phyloP scores from a whole-genome alignment of 2,329 filamentous ascomycete genomes.

The Hymenotorrendiella dingleyae region DNA sequence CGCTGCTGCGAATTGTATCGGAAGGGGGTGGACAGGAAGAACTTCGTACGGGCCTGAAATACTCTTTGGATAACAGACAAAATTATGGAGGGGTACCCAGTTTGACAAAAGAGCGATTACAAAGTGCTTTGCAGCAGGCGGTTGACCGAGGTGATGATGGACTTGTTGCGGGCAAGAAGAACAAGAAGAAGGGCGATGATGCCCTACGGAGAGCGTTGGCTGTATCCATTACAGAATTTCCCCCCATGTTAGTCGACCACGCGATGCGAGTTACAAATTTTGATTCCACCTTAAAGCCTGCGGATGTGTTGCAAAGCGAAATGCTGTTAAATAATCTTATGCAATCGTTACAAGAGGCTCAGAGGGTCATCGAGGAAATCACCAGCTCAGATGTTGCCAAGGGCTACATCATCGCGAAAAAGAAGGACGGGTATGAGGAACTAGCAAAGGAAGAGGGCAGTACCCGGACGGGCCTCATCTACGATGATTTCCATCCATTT shows the following conservation, averaged over 20 bases:
- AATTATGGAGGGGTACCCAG: constrained; percentile 73
- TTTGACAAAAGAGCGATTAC: constrained; percentile 68
- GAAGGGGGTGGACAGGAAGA: constrained; percentile 82
- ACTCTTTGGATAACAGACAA: constrained; percentile 75
- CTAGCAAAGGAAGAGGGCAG: constrained; percentile 33
- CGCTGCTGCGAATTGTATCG: constrained; percentile 71
- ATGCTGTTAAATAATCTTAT: constrained; percentile 60
- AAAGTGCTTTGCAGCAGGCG: constrained; percentile 60
- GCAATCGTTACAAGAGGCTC: constrained; percentile 62
- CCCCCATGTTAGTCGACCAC: constrained; percentile 84
- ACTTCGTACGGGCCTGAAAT: constrained; percentile 69
- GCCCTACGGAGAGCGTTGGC: constrained; percentile 75
- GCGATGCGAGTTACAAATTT: constrained; percentile 65
- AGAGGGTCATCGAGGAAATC: constrained; percentile 62
- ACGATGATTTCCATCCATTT: constrained; percentile 95
- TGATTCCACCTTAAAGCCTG: constrained; percentile 60
- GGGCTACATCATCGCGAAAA: constrained; percentile 84
- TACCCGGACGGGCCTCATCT: constrained; percentile 50
- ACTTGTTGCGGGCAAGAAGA: constrained; percentile 53
- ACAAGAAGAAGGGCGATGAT: constrained; percentile 68
- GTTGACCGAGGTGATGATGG: constrained; percentile 51
- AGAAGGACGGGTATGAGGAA: constrained; percentile 35
- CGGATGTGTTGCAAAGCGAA: constrained; percentile 64
- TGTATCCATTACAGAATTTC: constrained; percentile 79
- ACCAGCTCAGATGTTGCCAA: constrained; percentile 59